Percentiles rank a stretch among this genome's conserved stretches.
Conservation (phyloP, 2,329 filamentous ascomycete species). For the Nigrograna mackinnonii region DNA sequence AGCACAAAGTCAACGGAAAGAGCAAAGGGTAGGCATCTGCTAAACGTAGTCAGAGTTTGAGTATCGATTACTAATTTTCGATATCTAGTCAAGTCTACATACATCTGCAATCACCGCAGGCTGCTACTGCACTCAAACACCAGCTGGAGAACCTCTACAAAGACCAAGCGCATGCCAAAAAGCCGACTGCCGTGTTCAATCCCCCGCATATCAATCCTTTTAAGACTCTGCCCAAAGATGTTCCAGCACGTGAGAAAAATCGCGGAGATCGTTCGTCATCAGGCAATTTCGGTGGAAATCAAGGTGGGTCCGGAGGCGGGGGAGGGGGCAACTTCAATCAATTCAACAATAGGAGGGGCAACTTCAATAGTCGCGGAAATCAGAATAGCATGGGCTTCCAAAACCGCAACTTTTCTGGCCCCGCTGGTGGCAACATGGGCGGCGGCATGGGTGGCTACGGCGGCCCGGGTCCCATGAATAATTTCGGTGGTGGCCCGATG, state of each 20-base stretch:
- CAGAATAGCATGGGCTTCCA: slow-evolving; percentile 31
- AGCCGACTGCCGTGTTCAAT: slow-evolving; percentile 73
- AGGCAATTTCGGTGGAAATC: slow-evolving; percentile 52
- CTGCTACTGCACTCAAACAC: slow-evolving; percentile 82
- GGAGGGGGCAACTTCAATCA: slow-evolving; percentile 38
- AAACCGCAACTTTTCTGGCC: slow-evolving; percentile 41
- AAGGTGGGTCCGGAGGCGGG: slow-evolving; percentile 28
- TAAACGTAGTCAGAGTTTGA: background rate
- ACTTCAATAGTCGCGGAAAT: slow-evolving; percentile 5
- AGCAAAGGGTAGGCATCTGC: slow-evolving; percentile 79
- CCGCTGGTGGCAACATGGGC: slow-evolving; percentile 37
- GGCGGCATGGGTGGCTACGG: slow-evolving; percentile 51
- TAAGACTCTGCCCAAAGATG: slow-evolving; percentile 87
- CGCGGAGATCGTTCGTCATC: slow-evolving; percentile 59
- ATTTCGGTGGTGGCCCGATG: slow-evolving; percentile 47
- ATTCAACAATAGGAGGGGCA: slow-evolving; percentile 14
- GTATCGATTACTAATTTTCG: slow-evolving; percentile 8
- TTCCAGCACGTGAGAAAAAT: slow-evolving; percentile 71
- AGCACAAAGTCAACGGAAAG: slow-evolving; percentile 99
- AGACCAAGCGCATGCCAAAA: slow-evolving; percentile 64
- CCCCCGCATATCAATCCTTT: slow-evolving; percentile 82
- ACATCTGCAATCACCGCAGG: slow-evolving; percentile 81
- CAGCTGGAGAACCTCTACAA: slow-evolving; percentile 70
- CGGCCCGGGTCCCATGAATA: slow-evolving; percentile 48
- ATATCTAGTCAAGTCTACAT: slow-evolving; percentile 73